Base-by-base conservation (phyloP, 2,329 filamentous ascomycete species). In the Lasiodiplodia citricola region DNA sequence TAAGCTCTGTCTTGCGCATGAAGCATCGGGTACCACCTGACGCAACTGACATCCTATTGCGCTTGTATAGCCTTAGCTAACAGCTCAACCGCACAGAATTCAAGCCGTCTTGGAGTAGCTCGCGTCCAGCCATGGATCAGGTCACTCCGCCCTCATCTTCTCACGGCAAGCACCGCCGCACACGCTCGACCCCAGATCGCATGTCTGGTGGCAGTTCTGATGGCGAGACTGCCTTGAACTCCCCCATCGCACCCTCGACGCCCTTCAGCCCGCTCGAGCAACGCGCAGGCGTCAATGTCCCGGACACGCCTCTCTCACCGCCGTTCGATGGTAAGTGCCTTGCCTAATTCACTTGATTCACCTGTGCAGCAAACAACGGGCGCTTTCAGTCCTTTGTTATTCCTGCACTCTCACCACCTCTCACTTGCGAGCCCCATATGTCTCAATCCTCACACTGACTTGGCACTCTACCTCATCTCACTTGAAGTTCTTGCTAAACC, bases 261-360 rank as follows among this genome's bases (percentile, higher is more conserved):
- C 47, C 62, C 31, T 37, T 38, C 50, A 65, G 31, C 31, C 52
- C 50, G 21, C n/a, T 37, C 14, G 47, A 65, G 31, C 25, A 44
- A 31, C 25, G 44, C 21, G 16, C n/a, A 8, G 64, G 54, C 7
- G 54, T 28, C 54, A 44, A 35, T 6, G 7, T 51, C n/a, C 64
- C 64, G 8, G 18, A 25, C 23, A 58, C 64, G 52, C 64, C 51
- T 35, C 21, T 28, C 37, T 55, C 63, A 14, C 51, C 51, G 21
- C 38, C 23, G 10, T 18, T 14, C 21, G 23, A 23, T n/a, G 50
- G 51, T 66, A 47, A 66, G 63, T 47, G 16, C 25, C 31, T 14
- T 38, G 10, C 54, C 54, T 11, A 11, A 10, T 35, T 31, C 38
- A 28, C 7, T 38, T 41, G 37, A 8, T 21, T 58, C 55, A 41